phyloP scores from a whole-genome alignment of 345 rosid genomes.

The Linum lewisii region DNA sequence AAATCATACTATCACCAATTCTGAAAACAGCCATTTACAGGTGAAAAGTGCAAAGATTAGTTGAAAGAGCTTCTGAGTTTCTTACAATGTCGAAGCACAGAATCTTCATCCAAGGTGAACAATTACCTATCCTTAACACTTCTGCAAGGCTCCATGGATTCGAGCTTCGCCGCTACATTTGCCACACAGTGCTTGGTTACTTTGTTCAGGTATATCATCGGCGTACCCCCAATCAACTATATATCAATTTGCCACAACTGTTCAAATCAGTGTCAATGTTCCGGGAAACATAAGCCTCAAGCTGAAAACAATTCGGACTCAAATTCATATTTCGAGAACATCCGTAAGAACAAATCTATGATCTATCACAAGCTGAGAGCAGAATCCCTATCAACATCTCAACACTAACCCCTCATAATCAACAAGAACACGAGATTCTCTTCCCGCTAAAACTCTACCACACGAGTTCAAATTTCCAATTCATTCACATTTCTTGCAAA shows the following conservation, averaged over 20 bases:
- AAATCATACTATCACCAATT: conserved; percentile 74
- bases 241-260: conserved; percentile 27
- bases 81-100: not conserved
- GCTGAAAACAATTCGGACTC: not conserved
- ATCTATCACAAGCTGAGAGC: not conserved
- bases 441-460: not conserved
- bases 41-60: conserved; percentile 6
- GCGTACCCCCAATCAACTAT: conserved; percentile 87
- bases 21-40: conserved; percentile 29
- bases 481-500: not conserved
- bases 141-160: conserved; percentile 92
- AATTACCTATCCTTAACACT: conserved; percentile 85
- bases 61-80: not conserved
- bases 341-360: not conserved
- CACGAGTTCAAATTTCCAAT: not conserved
- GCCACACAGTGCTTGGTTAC: conserved; percentile 67
- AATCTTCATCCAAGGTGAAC: not conserved
- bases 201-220: conserved; percentile 88
- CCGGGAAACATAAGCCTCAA: conserved; percentile 12
- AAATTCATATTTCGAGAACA: not conserved
- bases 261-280: conserved; percentile 16
- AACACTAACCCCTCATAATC: not conserved
- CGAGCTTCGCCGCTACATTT: conserved; percentile 88
- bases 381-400: not conserved
- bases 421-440: not conserved